Evolutionary conservation across 805 yeast genomes (phyloP), one percentile per base, ranked within the genome.

Genomic region (Candida mattraensis): DNA sequence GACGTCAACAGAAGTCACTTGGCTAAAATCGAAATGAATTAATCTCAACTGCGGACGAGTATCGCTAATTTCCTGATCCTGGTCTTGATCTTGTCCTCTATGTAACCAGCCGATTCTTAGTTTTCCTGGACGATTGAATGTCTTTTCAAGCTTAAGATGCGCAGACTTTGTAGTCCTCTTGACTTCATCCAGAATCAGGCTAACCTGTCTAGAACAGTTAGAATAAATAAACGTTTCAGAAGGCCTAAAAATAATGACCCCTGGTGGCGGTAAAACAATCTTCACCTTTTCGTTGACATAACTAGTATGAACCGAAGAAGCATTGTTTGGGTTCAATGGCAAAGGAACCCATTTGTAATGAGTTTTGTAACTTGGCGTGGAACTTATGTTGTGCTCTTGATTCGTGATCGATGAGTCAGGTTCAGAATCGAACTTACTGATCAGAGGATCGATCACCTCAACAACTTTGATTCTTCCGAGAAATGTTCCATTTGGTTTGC

Each of bases 111-210:
- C 59, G 57, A 67, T 61, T 28, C 53, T 57, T 43, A 71, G 63
- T 25, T 72, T 85, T 45, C 94, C 94, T 10, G 88, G 88, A 53
- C 88, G 91, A 56, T 88, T 88, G 95, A 96, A 89, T 13, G 95
- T 82, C 81, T 27, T 83, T 78, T 18, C 64, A 53, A 39, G 67
- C 47, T 49, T 67, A 54, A 38, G 50, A 59, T 32, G 55, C 18
- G 88, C 88, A 34, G 83, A 74, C 48, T 72, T 72, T 2, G 95
- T 85, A 7, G 54, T 37, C 27, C 64, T 58, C 56, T 78, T 79
- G 24, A 84, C 80, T 48, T 81, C 80, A 42, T 83, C 89, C 30
- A 78, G 66, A 12, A 89, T 70, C 17, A 61, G 56, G 50, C 88
- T 96, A 28, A 76, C 69, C 57, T 84, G 94, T 43, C 74, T 64